Evolutionary conservation across 225 moss, liverwort and hornwort genomes (phyloP).

Genomic region (Physcomitrium patens): DNA sequence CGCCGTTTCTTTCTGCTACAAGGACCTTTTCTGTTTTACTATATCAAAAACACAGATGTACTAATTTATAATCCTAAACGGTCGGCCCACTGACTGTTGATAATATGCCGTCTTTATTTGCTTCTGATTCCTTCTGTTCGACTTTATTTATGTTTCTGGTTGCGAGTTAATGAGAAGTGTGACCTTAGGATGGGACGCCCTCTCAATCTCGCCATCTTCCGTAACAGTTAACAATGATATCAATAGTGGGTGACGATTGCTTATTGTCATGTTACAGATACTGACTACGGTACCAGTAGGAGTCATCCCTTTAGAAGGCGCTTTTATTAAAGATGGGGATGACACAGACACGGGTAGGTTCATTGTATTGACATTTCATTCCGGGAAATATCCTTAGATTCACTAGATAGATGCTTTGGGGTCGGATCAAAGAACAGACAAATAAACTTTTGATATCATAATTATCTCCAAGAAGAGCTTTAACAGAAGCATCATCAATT

Average conservation of each 20-base stretch:
- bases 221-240: rapidly evolving
- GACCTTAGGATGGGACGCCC: rapidly evolving
- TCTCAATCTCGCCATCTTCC: not conserved
- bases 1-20: conserved; percentile 64
- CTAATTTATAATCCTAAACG: not conserved
- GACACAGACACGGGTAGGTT: conserved; percentile 29
- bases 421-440: not conserved
- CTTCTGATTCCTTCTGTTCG: not conserved
- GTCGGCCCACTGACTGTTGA: not conserved
- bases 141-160: not conserved
- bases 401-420: not conserved
- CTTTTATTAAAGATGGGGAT: conserved; percentile 27
- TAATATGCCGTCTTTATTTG: not conserved
- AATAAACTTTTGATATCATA: too few relatives aligned
- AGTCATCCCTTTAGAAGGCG: conserved; percentile 46
- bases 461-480: not conserved
- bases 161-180: rapidly evolving
- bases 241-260: rapidly evolving
- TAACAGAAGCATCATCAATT: rapidly evolving
- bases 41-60: conserved; percentile 54
- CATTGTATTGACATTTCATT: not conserved
- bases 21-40: conserved; percentile 72
- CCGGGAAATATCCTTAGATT: rapidly evolving
- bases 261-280: conserved; percentile 22
- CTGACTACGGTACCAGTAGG: conserved; percentile 4